Base-by-base conservation (phyloP, 2,329 filamentous ascomycete species). In the Fusarium beomiforme region DNA sequence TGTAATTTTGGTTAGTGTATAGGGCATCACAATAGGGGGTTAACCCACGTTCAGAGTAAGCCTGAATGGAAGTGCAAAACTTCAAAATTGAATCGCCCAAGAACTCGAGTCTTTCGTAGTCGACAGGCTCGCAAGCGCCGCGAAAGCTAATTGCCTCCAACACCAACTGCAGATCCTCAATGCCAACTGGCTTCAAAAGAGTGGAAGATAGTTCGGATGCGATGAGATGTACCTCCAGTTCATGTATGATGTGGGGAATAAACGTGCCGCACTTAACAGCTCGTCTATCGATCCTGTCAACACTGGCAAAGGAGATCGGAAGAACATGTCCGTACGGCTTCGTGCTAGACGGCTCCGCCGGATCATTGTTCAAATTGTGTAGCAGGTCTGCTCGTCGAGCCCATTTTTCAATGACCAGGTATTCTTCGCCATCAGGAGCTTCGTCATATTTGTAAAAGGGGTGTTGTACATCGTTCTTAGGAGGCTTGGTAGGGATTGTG, bases 61-160 rank as follows among this genome's bases (percentile, higher is more conserved):
- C 84, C 59, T 94, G 91, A 3, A 93, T 78, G 0, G 90, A 89
- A 0, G 92, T 86, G 49, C 88, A 89, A 61, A 91, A 88, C 76
- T 98, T 98, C 39, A 98, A 84, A 3, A 97, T 85, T 0, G 90
- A 90, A 75, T 98, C 95, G 0, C 96, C 96, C 0, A 98, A 82
- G 72, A 97, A 97, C 78, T 98, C 96, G 0, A 97, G 83, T 5
- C 92, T 86, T 75, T 98, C 92, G 77, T 98, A 98, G 70, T 97
- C 87, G 0, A 85, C 86, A 2, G 82, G 78, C 50, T 90, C 89
- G 5, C 80, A 77, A 0, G 93, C 89, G 3, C 84, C 85, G 0
- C 90, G 88, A 1, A 93, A 84, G 54, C 88, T 92, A 53, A 97
- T 91, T 2, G 95, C 94, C 13, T 89, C 90, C 3, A 90, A 78